Evolutionary conservation across 2,329 filamentous ascomycete species (phyloP).

Genomic region (Hortaea sp.): DNA sequence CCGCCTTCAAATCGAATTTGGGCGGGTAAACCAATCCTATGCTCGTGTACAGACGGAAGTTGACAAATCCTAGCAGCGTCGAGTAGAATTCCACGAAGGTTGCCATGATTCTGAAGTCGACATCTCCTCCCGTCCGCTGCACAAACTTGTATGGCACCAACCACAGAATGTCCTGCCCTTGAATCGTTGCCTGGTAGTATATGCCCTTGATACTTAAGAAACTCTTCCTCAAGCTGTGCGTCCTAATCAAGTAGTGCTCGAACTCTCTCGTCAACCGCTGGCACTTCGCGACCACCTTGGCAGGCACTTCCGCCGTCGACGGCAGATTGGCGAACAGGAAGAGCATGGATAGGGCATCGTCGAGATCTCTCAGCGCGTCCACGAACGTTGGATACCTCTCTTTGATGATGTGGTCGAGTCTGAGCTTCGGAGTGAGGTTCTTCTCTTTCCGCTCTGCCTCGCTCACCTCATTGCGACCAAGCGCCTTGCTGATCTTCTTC

Average conservation of each 20-base stretch:
- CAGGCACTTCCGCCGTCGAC: slow-evolving; percentile 76
- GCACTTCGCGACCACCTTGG: slow-evolving; percentile 92
- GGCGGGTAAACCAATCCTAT: slow-evolving; percentile 90
- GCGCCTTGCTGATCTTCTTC: slow-evolving; percentile 91
- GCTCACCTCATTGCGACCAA: slow-evolving; percentile 81
- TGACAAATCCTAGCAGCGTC: slow-evolving; percentile 87
- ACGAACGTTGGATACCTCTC: slow-evolving; percentile 97
- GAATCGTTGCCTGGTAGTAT: slow-evolving; percentile 96
- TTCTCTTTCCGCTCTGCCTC: slow-evolving; percentile 86
- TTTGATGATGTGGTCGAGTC: slow-evolving; percentile 91
- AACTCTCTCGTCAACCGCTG: slow-evolving; percentile 91
- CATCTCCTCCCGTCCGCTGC: slow-evolving; percentile 82
- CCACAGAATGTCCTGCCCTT: slow-evolving; percentile 95
- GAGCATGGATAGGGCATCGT: slow-evolving; percentile 93
- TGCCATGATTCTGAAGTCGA: slow-evolving; percentile 98
- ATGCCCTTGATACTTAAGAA: slow-evolving; percentile 99
- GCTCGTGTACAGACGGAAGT: slow-evolving; percentile 87
- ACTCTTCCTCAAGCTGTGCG: slow-evolving; percentile 84
- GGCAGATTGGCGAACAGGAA: slow-evolving; percentile 97
- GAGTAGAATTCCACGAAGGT: slow-evolving; percentile 99
- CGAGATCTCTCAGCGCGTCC: slow-evolving; percentile 85
- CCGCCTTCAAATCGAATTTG: slow-evolving; percentile 78
- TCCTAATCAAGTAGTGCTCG: slow-evolving; percentile 92
- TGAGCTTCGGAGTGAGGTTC: slow-evolving; percentile 80
- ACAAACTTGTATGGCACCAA: slow-evolving; percentile 97